Base-by-base conservation (phyloP, 495 filamentous ascomycete genomes). In the Ascodesmis nigricans region DNA sequence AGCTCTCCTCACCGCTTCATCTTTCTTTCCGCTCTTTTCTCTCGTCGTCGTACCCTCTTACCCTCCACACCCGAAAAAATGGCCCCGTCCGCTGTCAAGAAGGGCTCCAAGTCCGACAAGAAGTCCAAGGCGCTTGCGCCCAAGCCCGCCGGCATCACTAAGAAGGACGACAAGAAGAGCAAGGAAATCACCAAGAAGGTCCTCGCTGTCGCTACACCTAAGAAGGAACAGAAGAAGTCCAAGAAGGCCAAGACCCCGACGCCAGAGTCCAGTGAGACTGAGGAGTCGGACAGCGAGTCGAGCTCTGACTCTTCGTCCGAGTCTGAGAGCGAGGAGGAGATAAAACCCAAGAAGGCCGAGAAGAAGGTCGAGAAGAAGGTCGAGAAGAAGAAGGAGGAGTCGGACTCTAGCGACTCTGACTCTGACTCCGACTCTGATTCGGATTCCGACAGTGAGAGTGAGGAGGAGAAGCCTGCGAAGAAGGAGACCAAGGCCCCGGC, bases 51-150 rank as follows among this genome's bases (percentile, higher is more conserved):
- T n/a, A n/a, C n/a, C n/a, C n/a, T 34, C 19, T 21, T 15, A 10
- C 2, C 31, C 31, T 8, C 20, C 17, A 2, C 31, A 10, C n/a
- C n/a, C n/a, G n/a, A n/a, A n/a, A n/a, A n/a, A n/a, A n/a, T n/a
- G 57, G 69, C 52, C 33, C 60, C 65, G 56, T 46, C 58, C 41
- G 40, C 54, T 24, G 59, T 58, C 25, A 65, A 67, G 57, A 53
- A 59, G n/a, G n/a, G n/a, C n/a, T n/a, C n/a, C 29, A 52, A 59
- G 25, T 46, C 55, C 33, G 22, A 43, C 21, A 59, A 43, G 31
- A 48, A 47, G 58, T 64, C 44, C 63, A 61, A 44, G 55, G 57
- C 25, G 61, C 58, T 30, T 55, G 54, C 21, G 48, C 63, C 40
- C 36, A 65, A 65, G 41, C 31, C 56, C 1, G 45, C 41, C 31